Conservation (phyloP, 1,284 basidiomycete species). For the Malassezia restricta region DNA sequence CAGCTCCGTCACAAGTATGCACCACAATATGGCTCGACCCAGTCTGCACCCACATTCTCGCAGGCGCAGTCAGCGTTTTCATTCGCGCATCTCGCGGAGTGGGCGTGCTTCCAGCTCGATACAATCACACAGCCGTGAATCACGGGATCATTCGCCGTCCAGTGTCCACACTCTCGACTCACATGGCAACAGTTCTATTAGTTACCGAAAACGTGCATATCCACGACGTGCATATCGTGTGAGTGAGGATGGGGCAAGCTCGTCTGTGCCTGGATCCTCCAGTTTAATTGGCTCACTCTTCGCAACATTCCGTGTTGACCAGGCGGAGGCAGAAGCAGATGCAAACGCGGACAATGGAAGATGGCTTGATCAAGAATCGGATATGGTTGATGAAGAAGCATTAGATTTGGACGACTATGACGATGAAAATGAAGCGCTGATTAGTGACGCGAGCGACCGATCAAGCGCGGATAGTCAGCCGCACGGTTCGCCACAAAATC, state of each 20-base stretch:
- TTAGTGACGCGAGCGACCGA: conserved; percentile 1
- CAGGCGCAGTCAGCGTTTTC: conserved; percentile 10
- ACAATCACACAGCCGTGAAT: conserved; percentile 18
- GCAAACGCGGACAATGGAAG: conserved; percentile 19
- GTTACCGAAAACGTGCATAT: conserved; percentile 22
- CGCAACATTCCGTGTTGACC: conserved; percentile 31
- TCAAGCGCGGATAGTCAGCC: conserved; percentile 8
- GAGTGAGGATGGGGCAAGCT: conserved; percentile 16
- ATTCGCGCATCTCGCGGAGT: conserved; percentile 28
- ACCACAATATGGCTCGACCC: conserved; percentile 20
- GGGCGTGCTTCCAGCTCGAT: conserved; percentile 13
- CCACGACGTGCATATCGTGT: conserved; percentile 11
- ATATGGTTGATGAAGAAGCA: conserved; percentile 33
- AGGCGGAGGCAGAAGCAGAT: conserved; percentile 21
- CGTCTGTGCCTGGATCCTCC: conserved; percentile 9
- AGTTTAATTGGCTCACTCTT: conserved; percentile 35
- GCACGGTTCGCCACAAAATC: conserved; percentile 4
- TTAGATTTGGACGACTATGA: conserved; percentile 23
- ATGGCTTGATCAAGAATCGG: conserved; percentile 7
- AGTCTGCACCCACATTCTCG: conserved; percentile 18
- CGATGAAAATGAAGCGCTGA: conserved; percentile 20
- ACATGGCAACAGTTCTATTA: conserved; percentile 12
- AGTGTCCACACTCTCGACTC: conserved; percentile 20
- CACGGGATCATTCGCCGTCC: conserved; percentile 17
- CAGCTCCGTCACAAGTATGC: conserved; percentile 33